These are phyloP conservation scores for Clarkia xantiana DNA, from an alignment of 345 rosid genomes.

Conservation along the genomic window DNA sequence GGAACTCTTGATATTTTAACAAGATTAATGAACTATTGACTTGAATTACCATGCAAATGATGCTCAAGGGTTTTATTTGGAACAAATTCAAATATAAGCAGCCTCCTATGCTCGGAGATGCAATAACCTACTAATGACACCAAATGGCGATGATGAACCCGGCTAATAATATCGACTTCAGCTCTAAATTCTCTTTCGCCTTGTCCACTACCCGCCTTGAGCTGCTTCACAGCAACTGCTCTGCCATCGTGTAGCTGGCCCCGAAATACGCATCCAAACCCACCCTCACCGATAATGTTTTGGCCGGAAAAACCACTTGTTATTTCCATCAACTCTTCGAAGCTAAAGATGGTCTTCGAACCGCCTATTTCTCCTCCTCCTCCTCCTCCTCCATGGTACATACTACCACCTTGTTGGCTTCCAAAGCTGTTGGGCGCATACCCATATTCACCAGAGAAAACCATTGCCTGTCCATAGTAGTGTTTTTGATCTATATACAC, in stretches of 20 bases:
- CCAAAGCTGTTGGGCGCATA: conserved; percentile 25
- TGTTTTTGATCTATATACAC: conserved; percentile 8
- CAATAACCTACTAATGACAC: conserved; percentile 89
- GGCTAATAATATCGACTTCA: conserved; percentile 87
- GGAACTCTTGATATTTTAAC: neutral
- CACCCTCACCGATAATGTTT: conserved; percentile 86
- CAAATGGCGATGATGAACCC: conserved; percentile 90
- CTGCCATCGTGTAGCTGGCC: conserved; percentile 45
- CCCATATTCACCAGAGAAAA: conserved; percentile 10
- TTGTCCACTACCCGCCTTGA: conserved; percentile 89
- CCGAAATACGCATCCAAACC: conserved; percentile 78
- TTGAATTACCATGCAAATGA: conserved; percentile 69
- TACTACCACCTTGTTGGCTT: conserved; percentile 29
- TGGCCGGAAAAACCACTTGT: conserved; percentile 60
- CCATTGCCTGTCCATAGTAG: conserved; percentile 20
- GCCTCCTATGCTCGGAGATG: conserved; percentile 42
- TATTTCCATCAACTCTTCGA: conserved; percentile 71
- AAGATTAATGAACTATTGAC: neutral
- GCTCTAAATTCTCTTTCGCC: conserved; percentile 94
- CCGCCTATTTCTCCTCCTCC: conserved; percentile 17
- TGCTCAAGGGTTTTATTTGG: conserved; percentile 84
- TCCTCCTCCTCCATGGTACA: conserved; percentile 26
- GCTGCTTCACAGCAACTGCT: conserved; percentile 80
- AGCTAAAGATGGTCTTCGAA: conserved; percentile 42
- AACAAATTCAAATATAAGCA: conserved; percentile 86